These are phyloP conservation scores for Diaporthe australafricana DNA, from an alignment of 2,329 filamentous ascomycete genomes.

Conservation along the genomic window DNA sequence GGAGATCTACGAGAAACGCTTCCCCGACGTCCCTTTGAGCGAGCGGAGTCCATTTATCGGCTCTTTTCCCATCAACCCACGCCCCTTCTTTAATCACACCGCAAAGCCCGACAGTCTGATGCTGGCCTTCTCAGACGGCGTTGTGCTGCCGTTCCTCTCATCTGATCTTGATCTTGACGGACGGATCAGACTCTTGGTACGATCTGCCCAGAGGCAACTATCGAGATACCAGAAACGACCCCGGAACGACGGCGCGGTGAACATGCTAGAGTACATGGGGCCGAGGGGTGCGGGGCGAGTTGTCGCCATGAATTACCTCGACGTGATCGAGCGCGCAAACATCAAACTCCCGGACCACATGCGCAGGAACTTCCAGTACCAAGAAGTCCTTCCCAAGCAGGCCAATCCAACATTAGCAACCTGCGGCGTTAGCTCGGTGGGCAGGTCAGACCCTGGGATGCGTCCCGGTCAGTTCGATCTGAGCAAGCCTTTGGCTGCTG, in stretches of 20 bases:
- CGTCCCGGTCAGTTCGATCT: slow-evolving; percentile 29
- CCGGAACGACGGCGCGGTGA: background rate
- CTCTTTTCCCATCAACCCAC: slow-evolving; percentile 35
- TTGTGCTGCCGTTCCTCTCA: slow-evolving; percentile 30
- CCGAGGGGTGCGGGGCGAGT: slow-evolving; percentile 28
- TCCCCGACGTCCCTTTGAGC: slow-evolving; percentile 17
- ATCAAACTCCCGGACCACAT: slow-evolving; percentile 17
- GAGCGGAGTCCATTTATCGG: slow-evolving; percentile 30
- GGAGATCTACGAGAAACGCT: slow-evolving; percentile 40
- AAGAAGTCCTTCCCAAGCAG: slow-evolving; percentile 28
- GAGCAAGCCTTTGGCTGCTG: background rate
- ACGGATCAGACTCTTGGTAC: slow-evolving; percentile 32
- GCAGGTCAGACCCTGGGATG: slow-evolving; percentile 5
- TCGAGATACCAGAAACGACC: slow-evolving; percentile 34
- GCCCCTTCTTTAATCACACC: slow-evolving; percentile 30
- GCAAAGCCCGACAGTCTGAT: slow-evolving; percentile 30
- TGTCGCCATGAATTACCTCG: slow-evolving; percentile 31
- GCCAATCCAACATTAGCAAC: slow-evolving; percentile 32
- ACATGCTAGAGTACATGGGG: slow-evolving; percentile 28
- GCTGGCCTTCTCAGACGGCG: slow-evolving; percentile 34
- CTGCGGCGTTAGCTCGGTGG: slow-evolving; percentile 35
- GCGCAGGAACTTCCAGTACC: slow-evolving; percentile 20
- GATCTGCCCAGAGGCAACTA: slow-evolving; percentile 34
- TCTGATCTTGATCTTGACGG: slow-evolving; percentile 32
- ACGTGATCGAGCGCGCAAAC: slow-evolving; percentile 32